These are phyloP conservation scores for Grosmannia clavigera DNA, from an alignment of 2,329 filamentous ascomycete genomes.

Conservation along the genomic window DNA sequence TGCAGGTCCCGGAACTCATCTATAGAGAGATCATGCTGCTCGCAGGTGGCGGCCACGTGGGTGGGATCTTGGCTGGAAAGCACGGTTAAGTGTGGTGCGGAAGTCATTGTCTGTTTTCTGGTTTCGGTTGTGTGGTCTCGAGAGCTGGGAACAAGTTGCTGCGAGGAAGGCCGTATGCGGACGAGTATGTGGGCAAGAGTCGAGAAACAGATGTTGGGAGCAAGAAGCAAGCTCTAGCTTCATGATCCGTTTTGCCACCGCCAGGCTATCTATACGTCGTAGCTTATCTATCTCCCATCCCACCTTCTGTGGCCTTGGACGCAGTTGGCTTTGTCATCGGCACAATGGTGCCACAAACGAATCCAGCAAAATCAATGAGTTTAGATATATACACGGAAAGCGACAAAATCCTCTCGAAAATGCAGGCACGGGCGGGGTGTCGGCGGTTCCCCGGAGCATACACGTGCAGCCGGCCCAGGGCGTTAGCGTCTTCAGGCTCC, in stretches of 20 bases:
- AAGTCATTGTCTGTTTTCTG: background rate
- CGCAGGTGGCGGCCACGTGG: slow-evolving; percentile 21
- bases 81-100: slow-evolving; percentile 1
- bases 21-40: slow-evolving; percentile 37
- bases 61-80: slow-evolving; percentile 14
- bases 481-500: too few species aligned
- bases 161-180: too few species aligned
- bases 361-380: background rate
- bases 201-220: too few species aligned
- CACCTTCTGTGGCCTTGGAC: background rate
- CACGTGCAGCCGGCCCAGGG: too few species aligned
- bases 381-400: background rate
- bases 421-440: too few species aligned
- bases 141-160: too few species aligned
- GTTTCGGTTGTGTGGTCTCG: too few species aligned
- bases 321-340: background rate
- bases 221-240: background rate
- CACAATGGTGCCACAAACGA: background rate
- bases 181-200: too few species aligned
- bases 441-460: too few species aligned
- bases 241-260: background rate
- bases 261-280: background rate
- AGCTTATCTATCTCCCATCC: background rate
- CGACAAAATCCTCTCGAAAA: too few species aligned
- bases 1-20: slow-evolving; percentile 55